Conservation (phyloP, 805 yeast species). For the Candida nemodendra region DNA sequence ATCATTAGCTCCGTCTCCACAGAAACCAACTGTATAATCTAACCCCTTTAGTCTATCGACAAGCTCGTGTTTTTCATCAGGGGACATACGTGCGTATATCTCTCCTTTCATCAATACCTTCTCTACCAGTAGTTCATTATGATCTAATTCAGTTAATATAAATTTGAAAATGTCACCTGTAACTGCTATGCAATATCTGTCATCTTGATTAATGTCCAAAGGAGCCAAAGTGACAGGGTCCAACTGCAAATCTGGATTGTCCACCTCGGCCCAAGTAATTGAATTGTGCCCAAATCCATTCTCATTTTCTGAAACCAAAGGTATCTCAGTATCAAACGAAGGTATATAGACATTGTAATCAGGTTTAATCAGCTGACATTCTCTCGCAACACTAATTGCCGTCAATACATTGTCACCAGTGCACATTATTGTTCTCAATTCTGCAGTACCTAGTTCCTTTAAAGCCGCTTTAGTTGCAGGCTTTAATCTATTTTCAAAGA, state of each 20-base stretch:
- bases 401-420: constrained; percentile 96
- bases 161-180: constrained; percentile 91
- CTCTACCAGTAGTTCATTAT: constrained; percentile 39
- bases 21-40: constrained; percentile 93
- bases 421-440: constrained; percentile 87
- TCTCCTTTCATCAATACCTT: constrained; percentile 67
- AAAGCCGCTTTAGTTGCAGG: constrained; percentile 63
- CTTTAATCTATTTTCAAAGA: constrained; percentile 90
- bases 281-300: constrained; percentile 19
- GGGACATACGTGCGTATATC: constrained; percentile 96
- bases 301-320: constrained; percentile 11
- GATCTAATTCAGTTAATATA: constrained; percentile 57
- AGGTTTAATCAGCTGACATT: constrained; percentile 62
- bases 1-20: constrained; percentile 99
- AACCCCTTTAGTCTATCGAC: constrained; percentile 81
- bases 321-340: constrained; percentile 38
- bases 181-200: constrained; percentile 69
- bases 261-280: constrained; percentile 68
- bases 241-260: constrained; percentile 51
- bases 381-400: constrained; percentile 89
- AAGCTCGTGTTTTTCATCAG: constrained; percentile 96
- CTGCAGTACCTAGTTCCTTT: constrained; percentile 58
- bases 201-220: constrained; percentile 28
- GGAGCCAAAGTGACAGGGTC: constrained; percentile 67
- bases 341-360: constrained; percentile 62